A percentile compares a stretch with the other conserved stretches of the same genome.
phyloP scores from a whole-genome alignment of 805 yeast species.

The Diddensiella santjacobensis region DNA sequence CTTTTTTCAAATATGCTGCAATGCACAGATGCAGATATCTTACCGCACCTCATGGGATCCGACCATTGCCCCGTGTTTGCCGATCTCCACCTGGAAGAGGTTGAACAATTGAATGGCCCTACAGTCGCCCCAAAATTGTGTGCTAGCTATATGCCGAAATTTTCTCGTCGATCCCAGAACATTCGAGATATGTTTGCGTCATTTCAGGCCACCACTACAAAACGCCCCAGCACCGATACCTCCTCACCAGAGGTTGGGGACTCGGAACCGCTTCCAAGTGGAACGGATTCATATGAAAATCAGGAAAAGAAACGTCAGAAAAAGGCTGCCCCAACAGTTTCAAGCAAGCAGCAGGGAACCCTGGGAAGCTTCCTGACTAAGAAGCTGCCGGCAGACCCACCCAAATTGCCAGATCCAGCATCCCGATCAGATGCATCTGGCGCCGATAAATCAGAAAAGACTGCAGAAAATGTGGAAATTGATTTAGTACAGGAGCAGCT shows the following conservation, averaged over 20 bases:
- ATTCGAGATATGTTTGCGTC: constrained; percentile 19
- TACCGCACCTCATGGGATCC: constrained; percentile 73
- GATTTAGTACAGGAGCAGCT: background rate
- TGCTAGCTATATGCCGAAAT: constrained; percentile 16
- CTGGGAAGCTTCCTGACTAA: background rate
- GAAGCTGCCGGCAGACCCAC: background rate
- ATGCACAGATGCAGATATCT: constrained; percentile 49
- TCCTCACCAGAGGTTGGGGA: background rate
- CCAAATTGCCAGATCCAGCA: background rate
- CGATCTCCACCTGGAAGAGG: constrained; percentile 30
- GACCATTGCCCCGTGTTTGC: constrained; percentile 92
- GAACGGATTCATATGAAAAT: background rate
- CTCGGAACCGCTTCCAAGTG: background rate
- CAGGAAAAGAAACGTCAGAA: background rate
- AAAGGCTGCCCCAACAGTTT: background rate
- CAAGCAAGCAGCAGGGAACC: background rate
- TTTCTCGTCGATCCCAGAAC: constrained; percentile 14
- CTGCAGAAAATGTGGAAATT: background rate
- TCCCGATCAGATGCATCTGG: too few species aligned
- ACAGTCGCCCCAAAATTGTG: constrained; percentile 14
- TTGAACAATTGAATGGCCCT: background rate
- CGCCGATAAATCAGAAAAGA: background rate
- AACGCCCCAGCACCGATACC: background rate
- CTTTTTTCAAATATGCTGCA: constrained; percentile 44
- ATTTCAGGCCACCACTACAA: constrained; percentile 1